phyloP scores from a whole-genome alignment of 2,329 filamentous ascomycete species.

The Colletotrichum sp. region DNA sequence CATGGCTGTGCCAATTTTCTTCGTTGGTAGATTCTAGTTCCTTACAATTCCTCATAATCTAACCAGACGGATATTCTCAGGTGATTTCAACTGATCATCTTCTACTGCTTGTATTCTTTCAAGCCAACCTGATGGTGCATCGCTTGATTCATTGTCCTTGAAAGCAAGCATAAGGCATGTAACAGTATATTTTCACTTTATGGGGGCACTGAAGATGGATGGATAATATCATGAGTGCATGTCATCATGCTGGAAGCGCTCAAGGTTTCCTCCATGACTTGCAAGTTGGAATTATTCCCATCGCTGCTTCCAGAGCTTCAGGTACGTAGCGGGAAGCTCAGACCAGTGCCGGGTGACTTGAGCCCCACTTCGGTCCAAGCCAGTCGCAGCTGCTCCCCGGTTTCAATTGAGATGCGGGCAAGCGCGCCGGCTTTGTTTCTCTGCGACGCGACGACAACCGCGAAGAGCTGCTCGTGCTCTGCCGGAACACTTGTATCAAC shows the following conservation, averaged over 20 bases:
- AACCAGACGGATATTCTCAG: not conserved
- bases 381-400: not conserved
- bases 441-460: conserved; percentile 8
- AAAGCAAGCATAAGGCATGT: not conserved
- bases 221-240: not conserved
- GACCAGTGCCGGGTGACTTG: not conserved
- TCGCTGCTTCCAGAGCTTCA: not conserved
- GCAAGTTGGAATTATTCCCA: not conserved
- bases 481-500: not conserved
- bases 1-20: not conserved
- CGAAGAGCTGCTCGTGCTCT: not conserved
- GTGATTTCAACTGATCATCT: not conserved
- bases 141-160: not conserved
- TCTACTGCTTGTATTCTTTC: not conserved
- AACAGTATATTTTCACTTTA: not conserved
- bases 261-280: not conserved
- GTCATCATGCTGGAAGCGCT: not conserved
- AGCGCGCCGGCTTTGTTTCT: not conserved
- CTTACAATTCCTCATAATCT: not conserved
- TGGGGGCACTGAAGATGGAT: not conserved
- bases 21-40: not conserved
- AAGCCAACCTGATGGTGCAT: not conserved
- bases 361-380: not conserved
- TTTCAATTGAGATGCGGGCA: conserved; percentile 4
- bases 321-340: not conserved